Base-by-base conservation (phyloP, 169 alveolate genomes). In the Plasmodium vivax region DNA sequence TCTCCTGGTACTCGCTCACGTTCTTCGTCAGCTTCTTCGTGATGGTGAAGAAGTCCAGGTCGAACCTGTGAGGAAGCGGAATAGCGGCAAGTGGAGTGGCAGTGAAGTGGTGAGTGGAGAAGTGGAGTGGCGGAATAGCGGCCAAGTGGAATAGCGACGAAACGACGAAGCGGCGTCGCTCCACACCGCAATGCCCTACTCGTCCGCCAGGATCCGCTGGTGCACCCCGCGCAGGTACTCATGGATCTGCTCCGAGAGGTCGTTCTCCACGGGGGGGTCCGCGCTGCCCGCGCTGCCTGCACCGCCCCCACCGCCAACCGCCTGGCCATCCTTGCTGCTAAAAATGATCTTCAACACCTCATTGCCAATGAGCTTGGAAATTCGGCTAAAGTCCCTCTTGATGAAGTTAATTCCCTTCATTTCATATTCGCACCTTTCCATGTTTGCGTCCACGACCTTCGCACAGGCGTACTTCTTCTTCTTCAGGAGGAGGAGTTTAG, bases 401-500 rank as follows among this genome's bases (percentile, higher is more conserved):
- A 99, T 99, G 91, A 99, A 97, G 95, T 99, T 99, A 30, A 99
- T 98, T 27, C 99, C 99, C 97, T 99, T 99, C 90, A 98, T 96
- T 97, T 99, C 99, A 58, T 97, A 94, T 72, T 97, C 97, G 54
- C 97, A 96, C 51, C 41, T 77, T 36, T 93, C 96, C 79, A 94
- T 73, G 68, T 92, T 95, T 83, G 96, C 97, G 92, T 98, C 98
- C 27, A 97, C 84, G 10, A 97, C 98, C 94, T 97, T 98, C 85
- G 98, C 95, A 56, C 99, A 98, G 1, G 99, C 99, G 96, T 99
- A 99, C 95, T 99, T 99, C 96, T 99, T 99, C 96, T 99, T 99
- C 95, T 98, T 99, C 58, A 99, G 96, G 47, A 99, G 97, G 68
- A 99, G 97, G 93, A 99, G 95, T 12, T 99, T 97, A 90, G 97